Conservation (phyloP, 192 early-diverging fungal species). For the Entomortierella chlamydospora region DNA sequence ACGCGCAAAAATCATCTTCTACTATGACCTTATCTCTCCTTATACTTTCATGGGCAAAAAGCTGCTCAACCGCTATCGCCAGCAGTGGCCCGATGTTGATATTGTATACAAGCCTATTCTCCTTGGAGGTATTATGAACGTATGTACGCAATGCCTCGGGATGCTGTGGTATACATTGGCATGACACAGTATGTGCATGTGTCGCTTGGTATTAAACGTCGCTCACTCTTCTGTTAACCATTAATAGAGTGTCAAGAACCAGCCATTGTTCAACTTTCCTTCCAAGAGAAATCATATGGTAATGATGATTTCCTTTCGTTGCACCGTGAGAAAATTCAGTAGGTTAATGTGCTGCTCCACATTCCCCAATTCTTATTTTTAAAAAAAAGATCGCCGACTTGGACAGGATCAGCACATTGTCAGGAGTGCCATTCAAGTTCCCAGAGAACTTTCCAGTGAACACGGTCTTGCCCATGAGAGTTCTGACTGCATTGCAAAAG, state of each 20-base stretch:
- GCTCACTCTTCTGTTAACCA: neutral
- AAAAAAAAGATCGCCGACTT: constrained; percentile 25
- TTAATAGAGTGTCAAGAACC: constrained; percentile 25
- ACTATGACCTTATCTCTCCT: constrained; percentile 48
- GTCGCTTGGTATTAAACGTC: too few relatives aligned
- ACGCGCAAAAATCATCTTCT: constrained; percentile 35
- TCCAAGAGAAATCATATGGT: constrained; percentile 47
- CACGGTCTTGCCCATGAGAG: constrained; percentile 48
- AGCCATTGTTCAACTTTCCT: constrained; percentile 29
- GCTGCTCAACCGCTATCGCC: constrained; percentile 28
- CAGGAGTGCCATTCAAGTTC: constrained; percentile 40
- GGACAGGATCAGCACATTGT: constrained; percentile 33
- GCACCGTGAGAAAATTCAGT: constrained; percentile 17
- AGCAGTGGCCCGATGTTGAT: constrained; percentile 38
- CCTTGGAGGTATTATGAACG: constrained; percentile 42
- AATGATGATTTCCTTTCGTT: too few relatives aligned
- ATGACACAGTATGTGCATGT: too few relatives aligned
- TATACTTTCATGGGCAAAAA: constrained; percentile 50
- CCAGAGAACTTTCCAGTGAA: constrained; percentile 30
- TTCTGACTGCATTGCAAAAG: constrained; percentile 34
- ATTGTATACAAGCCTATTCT: constrained; percentile 37
- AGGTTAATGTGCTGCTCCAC: too few relatives aligned
- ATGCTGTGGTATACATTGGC: too few relatives aligned
- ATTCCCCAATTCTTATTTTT: neutral
- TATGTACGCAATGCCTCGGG: too few relatives aligned